phyloP scores from a whole-genome alignment of 108 stramenopile genomes.

The Mayamaea pseudoterrestris region DNA sequence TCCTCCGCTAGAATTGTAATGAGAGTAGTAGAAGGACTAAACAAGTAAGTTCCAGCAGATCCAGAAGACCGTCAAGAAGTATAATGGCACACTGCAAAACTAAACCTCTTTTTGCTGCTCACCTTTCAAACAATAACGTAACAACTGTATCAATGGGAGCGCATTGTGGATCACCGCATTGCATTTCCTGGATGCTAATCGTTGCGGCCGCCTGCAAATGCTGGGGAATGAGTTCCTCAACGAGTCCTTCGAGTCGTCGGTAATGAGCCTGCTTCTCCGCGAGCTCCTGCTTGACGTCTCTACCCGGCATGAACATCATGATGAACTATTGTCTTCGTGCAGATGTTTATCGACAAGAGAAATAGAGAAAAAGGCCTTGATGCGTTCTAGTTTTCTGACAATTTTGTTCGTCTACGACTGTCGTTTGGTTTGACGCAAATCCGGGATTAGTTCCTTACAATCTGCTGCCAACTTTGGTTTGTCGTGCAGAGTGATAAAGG shows the following conservation, averaged over 20 bases:
- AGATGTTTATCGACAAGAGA: too few species aligned
- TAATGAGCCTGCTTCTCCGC: conserved; percentile 16
- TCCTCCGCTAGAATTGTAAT: conserved; percentile 41
- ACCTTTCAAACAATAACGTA: conserved; percentile 59
- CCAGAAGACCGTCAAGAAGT: too few species aligned
- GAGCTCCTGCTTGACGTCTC: conserved; percentile 16
- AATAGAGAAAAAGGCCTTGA: too few species aligned
- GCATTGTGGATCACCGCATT: conserved; percentile 80
- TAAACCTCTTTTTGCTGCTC: too few species aligned
- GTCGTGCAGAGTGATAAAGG: too few species aligned
- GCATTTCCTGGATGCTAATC: conserved; percentile 66
- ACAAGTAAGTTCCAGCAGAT: not conserved
- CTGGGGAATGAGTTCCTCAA: conserved; percentile 43
- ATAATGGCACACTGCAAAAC: too few species aligned
- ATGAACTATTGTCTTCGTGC: too few species aligned
- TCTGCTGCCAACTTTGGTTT: too few species aligned
- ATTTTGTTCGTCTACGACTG: too few species aligned
- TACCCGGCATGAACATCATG: conserved; percentile 66
- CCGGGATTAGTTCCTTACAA: too few species aligned
- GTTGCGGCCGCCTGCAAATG: conserved; percentile 35
- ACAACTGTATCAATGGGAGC: conserved; percentile 76
- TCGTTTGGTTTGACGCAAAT: too few species aligned
- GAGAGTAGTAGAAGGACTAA: not conserved
- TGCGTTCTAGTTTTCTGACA: too few species aligned
- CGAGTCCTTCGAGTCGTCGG: conserved; percentile 47